These are phyloP conservation scores for Fusarium sp. DNA, from an alignment of 2,329 filamentous ascomycete genomes.

Conservation along the genomic window DNA sequence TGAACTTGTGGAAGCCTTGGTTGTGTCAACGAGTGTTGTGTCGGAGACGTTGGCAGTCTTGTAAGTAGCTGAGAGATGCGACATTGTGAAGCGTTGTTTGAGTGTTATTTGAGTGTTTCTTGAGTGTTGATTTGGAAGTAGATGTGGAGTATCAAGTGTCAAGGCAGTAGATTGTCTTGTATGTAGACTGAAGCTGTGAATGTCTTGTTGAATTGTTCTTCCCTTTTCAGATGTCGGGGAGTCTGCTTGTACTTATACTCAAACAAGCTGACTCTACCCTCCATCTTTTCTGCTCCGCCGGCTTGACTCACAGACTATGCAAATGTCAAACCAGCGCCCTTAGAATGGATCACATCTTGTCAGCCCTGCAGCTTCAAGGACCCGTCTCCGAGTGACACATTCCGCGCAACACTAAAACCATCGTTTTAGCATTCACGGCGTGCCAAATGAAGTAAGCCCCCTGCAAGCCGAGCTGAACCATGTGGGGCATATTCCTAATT, in stretches of 20 bases:
- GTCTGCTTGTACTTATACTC: conserved; percentile 37
- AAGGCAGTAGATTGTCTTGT: not conserved
- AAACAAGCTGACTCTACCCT: not conserved
- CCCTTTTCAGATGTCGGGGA: conserved; percentile 4
- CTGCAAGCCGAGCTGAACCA: conserved; percentile 38
- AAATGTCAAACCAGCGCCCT: conserved; percentile 26
- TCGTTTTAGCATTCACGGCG: conserved; percentile 13
- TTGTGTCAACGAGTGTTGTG: conserved; percentile 43
- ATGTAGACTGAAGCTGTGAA: conserved; percentile 14
- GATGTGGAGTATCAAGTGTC: not conserved
- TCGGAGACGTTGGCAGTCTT: conserved; percentile 42
- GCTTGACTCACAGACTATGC: conserved; percentile 41
- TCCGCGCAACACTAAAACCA: conserved; percentile 1
- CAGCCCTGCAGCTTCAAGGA: conserved; percentile 35
- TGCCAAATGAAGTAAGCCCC: conserved; percentile 7
- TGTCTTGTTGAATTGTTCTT: conserved; percentile 2
- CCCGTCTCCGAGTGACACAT: conserved; percentile 43
- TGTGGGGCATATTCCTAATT: conserved; percentile 15
- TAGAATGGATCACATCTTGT: conserved; percentile 30
- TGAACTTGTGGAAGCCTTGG: conserved; percentile 23
- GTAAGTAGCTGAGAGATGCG: conserved; percentile 40
- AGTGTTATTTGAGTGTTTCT: not conserved
- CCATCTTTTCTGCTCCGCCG: not conserved
- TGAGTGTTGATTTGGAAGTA: not conserved
- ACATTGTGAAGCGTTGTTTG: conserved; percentile 28